Evolutionary conservation across 2,329 filamentous ascomycete species (phyloP).

Genomic region (Fusarium udum): DNA sequence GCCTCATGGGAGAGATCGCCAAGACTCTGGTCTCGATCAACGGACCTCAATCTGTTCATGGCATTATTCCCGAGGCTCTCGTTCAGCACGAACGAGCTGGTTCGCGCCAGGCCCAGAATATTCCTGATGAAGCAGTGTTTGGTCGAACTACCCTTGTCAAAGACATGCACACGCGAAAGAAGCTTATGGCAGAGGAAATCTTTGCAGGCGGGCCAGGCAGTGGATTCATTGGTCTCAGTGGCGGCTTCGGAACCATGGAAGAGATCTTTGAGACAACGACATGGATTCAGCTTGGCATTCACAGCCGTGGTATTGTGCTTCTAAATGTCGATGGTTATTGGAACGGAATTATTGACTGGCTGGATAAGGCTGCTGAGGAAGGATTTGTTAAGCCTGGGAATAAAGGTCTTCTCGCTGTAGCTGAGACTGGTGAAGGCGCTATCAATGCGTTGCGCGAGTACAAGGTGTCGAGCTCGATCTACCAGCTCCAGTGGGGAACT

Average conservation of each 20-base stretch:
- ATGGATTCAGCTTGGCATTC: slow-evolving; percentile 98
- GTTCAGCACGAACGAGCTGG: slow-evolving; percentile 79
- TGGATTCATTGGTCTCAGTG: slow-evolving; percentile 88
- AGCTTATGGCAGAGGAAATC: slow-evolving; percentile 90
- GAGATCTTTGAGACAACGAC: slow-evolving; percentile 91
- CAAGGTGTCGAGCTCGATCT: slow-evolving; percentile 76
- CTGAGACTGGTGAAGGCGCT: slow-evolving; percentile 75
- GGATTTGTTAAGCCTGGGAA: slow-evolving; percentile 81
- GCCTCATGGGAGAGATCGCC: slow-evolving; percentile 94
- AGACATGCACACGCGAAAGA: slow-evolving; percentile 97
- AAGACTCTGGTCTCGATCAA: slow-evolving; percentile 84
- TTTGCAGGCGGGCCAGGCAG: slow-evolving; percentile 84
- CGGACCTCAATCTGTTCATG: slow-evolving; percentile 85
- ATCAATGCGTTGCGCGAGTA: slow-evolving; percentile 77
- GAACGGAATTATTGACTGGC: slow-evolving; percentile 85
- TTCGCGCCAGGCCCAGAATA: slow-evolving; percentile 59
- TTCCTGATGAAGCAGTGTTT: slow-evolving; percentile 73
- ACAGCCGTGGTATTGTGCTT: slow-evolving; percentile 79
- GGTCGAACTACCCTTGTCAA: slow-evolving; percentile 87
- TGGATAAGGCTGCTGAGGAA: slow-evolving; percentile 75
- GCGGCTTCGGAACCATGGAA: slow-evolving; percentile 94
- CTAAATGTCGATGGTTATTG: slow-evolving; percentile 93
- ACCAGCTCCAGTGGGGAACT: slow-evolving; percentile 83
- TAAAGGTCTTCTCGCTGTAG: slow-evolving; percentile 80
- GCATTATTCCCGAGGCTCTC: slow-evolving; percentile 89